Base-by-base conservation (phyloP, 2,329 filamentous ascomycete species). In the Fusarium ambrosium region DNA sequence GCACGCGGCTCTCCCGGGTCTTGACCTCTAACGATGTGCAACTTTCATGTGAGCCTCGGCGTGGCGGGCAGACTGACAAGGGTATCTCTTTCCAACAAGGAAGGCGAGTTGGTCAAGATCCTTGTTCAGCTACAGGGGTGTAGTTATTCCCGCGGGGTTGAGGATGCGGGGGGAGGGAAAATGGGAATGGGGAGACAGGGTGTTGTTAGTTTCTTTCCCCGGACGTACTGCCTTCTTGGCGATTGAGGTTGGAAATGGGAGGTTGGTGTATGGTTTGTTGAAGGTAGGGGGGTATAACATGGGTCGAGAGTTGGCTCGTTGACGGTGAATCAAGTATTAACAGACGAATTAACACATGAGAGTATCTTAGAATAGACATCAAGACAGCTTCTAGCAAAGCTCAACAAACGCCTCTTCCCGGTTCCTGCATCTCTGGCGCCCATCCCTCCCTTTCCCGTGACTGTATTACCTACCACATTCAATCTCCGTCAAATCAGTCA, bases 31-130 rank as follows among this genome's bases (percentile, higher is more conserved):
- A 34, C 32, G 32, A 34, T 13, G 32, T 34, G 13, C 39, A 14
- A 20, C 36, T 59, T 72, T 63, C 72, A 75, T 71, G 73, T 73
- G 73, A 75, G 73, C 73, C 73, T 75, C 73, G 73, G 76, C 76
- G 69, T 78, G 76, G 76, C 76, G 76, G 76, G 43, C 51, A 32
- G 55, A 34, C 29, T 20, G n/a, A 53, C 48, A 29, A n/a, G 43
- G 59, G 64, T 43, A 51, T 29, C 62, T 60, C 39, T 56, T 59
- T 76, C 73, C 63, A 68, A 69, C 61, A 68, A 72, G 75, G 71
- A 76, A 77, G 73, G 71, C 72, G 58, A 64, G 59, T 69, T 66
- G 62, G 70, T 58, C 48, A 58, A 20, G 63, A 75, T 66, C 68
- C 72, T 58, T 66, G 72, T 22, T 22, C 20, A 36, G 13, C 55